These are phyloP conservation scores for Lasiosphaeria ovina DNA, from an alignment of 495 filamentous ascomycete species.

Conservation along the genomic window DNA sequence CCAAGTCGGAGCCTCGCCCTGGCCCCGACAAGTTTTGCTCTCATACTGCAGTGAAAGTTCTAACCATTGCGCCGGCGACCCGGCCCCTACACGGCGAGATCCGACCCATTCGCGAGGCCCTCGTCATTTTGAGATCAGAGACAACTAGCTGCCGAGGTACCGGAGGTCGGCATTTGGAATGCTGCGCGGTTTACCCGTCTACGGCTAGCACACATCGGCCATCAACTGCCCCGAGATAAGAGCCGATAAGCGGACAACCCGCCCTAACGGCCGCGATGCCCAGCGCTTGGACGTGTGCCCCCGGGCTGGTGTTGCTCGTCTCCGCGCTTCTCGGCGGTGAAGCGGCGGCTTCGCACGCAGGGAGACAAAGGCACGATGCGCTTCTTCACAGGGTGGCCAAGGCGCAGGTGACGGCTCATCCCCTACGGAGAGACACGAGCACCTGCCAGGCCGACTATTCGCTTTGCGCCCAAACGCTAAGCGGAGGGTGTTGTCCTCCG, in stretches of 20 bases:
- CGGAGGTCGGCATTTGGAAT: conserved; percentile 7
- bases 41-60: no score
- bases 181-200: background rate
- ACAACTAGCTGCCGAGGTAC: background rate
- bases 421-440: conserved; percentile 20
- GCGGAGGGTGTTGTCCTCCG: conserved; percentile 45
- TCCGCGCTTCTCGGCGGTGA: conserved; percentile 25
- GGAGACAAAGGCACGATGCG: conserved; percentile 20
- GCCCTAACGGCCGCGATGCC: conserved; percentile 31
- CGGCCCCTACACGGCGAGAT: background rate
- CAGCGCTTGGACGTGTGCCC: conserved; percentile 27
- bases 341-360: conserved; percentile 22
- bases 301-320: conserved; percentile 25
- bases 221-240: conserved; percentile 12
- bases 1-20: conserved; percentile 10
- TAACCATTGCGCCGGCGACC: background rate
- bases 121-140: no score
- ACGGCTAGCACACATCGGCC: background rate
- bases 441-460: conserved; percentile 30
- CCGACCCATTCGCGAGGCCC: background rate
- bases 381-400: conserved; percentile 41
- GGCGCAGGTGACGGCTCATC: conserved; percentile 29
- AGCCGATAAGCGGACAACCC: conserved; percentile 16
- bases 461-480: conserved; percentile 35
- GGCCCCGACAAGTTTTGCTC: background rate